Conservation (phyloP, 139 green algal genomes). For the Chlorella sp. region DNA sequence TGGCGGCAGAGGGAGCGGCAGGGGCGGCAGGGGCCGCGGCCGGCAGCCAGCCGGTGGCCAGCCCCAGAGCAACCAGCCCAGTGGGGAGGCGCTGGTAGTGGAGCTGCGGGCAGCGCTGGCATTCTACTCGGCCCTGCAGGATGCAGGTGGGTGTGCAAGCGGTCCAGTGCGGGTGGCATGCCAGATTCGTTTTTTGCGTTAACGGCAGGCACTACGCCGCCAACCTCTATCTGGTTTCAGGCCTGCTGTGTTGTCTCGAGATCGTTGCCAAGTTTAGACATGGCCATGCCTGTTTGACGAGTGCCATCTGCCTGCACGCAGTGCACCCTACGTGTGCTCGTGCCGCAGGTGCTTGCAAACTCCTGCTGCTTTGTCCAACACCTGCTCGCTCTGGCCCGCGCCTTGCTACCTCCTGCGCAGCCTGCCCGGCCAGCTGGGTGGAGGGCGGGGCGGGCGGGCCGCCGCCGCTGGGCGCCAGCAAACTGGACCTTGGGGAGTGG, state of each 20-base stretch:
- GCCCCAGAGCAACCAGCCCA: not conserved
- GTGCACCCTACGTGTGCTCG: no score
- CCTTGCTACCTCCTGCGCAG: not conserved
- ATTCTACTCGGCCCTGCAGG: not conserved
- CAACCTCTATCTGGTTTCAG: not conserved
- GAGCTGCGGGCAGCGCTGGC: not conserved
- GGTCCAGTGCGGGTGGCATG: not conserved
- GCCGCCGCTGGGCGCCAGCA: not conserved
- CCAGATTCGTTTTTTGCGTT: not conserved
- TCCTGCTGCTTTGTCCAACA: not conserved
- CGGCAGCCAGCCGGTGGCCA: no score
- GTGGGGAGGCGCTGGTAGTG: slow-evolving; percentile 2
- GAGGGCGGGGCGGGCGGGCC: not conserved
- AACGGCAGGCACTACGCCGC: not conserved
- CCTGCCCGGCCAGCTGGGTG: not conserved
- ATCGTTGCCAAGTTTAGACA: no score
- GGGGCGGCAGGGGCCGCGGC: no score
- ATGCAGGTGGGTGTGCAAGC: slow-evolving; percentile 3
- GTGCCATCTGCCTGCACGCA: no score
- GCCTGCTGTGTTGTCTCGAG: not conserved
- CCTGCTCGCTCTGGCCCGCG: not conserved
- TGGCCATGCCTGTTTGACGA: no score
- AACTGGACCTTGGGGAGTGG: slow-evolving; percentile 18
- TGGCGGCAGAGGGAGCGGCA: no score
- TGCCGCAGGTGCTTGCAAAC: no score